Base-by-base conservation (phyloP, 2,329 filamentous ascomycete species). In the Penicillium sp. region DNA sequence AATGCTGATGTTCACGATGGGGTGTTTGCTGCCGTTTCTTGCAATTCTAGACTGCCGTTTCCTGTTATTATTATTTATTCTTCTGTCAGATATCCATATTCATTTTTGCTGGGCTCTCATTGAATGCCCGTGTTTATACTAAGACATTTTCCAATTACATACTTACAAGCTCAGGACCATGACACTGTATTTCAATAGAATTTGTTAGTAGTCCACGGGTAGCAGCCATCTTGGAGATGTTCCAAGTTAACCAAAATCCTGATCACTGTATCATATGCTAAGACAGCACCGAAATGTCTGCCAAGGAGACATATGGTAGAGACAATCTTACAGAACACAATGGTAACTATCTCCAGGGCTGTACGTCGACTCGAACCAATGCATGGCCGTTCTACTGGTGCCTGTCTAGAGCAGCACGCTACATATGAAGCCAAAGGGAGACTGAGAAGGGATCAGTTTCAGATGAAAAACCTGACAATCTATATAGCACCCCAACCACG, bases 81-180 rank as follows among this genome's bases (percentile, higher is more conserved):
- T 45, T n/a, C 49, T 45, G 27, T 42, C 52, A 27, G 52, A 54
- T 54, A 54, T 54, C 52, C 52, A 54, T 45, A 42, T 50, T 54
- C 40, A 40, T 45, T 24, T 22, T 39, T 40, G 31, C n/a, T 45
- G 29, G 47, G 27, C 32, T 42, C 21, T 50, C 44, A 14, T 38
- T 27, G n/a, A 39, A 14, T 13, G 24, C 39, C 14, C 34, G 27
- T 36, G 49, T 53, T 43, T 16, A 49, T 49, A 45, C 27, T 45
- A 18, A 34, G 18, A 32, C 9, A 47, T 18, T 22, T 22, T 18
- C 36, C 38, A 31, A 27, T 53, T 36, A 43, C n/a, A 31, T 43
- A 8, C 40, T n/a, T 40, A 21, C 8, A 50, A 34, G 18, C 52
- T 42, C 36, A 18, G 32, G 32, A 50, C 32, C 5, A 10, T 45